Conservation (phyloP, 306 rosid species). For the Sechiopsis laciniata region DNA sequence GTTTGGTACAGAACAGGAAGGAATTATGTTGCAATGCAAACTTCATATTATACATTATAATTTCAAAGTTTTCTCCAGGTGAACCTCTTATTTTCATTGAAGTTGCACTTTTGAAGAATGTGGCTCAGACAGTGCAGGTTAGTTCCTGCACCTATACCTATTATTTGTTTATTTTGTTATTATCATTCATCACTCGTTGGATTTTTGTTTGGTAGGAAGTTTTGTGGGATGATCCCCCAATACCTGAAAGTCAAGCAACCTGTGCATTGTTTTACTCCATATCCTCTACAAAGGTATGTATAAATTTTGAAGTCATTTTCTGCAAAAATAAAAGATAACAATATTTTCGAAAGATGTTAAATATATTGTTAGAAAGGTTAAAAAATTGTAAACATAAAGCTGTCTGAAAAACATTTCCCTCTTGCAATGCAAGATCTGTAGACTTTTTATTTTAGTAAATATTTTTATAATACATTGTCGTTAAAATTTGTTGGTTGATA, state of each 20-base stretch:
- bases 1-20: conserved; percentile 8
- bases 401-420: conserved; percentile 1
- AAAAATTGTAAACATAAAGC: background rate
- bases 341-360: background rate
- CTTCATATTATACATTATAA: background rate
- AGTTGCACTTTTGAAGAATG: conserved; percentile 78
- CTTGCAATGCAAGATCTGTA: background rate
- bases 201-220: conserved; percentile 55
- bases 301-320: background rate
- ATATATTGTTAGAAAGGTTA: background rate
- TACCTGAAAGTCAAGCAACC: conserved; percentile 69
- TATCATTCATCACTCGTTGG: background rate
- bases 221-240: conserved; percentile 91
- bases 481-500: too few species aligned
- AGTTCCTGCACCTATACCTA: conserved; percentile 21
- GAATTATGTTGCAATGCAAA: background rate
- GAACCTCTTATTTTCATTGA: conserved; percentile 91
- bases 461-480: too few species aligned
- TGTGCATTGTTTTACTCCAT: conserved; percentile 93
- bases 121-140: conserved; percentile 76
- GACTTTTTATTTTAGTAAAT: background rate
- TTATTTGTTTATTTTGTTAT: conserved; percentile 12
- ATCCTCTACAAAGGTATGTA: conserved; percentile 87
- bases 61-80: conserved; percentile 32
- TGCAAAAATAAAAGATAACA: conserved; percentile 16